Base-by-base conservation (phyloP, 148 eudicot species). In the Limonium bicolor region DNA sequence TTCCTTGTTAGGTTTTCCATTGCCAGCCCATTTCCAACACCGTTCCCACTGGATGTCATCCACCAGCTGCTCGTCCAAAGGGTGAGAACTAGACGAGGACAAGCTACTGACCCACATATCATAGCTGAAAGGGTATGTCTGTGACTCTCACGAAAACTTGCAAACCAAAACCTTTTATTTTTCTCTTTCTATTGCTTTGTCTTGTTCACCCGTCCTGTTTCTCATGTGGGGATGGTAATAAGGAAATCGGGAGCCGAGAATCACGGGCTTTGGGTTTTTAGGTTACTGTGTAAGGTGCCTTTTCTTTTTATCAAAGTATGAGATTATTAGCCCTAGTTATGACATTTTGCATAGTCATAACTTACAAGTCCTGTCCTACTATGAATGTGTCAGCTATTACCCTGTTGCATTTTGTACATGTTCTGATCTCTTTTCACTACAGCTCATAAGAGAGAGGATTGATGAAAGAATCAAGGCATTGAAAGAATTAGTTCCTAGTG, bases 401-500 rank as follows among this genome's bases (percentile, higher is more conserved):
- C n/a, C n/a, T n/a, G n/a, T n/a, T n/a, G n/a, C n/a, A n/a, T n/a
- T n/a, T n/a, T n/a, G n/a, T n/a, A n/a, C n/a, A n/a, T n/a, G n/a
- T n/a, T n/a, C 3, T 16, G 27, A 38, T 6, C 42, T 17, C 13
- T 58, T 36, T 46, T 46, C 2, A n/a, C 47, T 36, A 39, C 79
- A 80, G 88, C 59, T 80, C 44, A 76, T 82, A 16, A 60, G 88
- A 57, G 88, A 80, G 44, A 59, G 88, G 46, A 80, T 80, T 27
- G 88, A 82, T 14, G 88, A 80, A 60, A 72, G 88, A 60, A 69
- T 80, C 37, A 76, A 74, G 60, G 82, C 88, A 29, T 29, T 80
- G 60, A 82, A 80, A 48, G 88, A 80, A 36, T 65, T 80, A 27
- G 88, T 80, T 61, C 88, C 88, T n/a, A 76, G 79, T 56, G 82